These are phyloP conservation scores for Chaetomium olivaceum DNA, from an alignment of 2,329 filamentous ascomycete species.

Conservation along the genomic window DNA sequence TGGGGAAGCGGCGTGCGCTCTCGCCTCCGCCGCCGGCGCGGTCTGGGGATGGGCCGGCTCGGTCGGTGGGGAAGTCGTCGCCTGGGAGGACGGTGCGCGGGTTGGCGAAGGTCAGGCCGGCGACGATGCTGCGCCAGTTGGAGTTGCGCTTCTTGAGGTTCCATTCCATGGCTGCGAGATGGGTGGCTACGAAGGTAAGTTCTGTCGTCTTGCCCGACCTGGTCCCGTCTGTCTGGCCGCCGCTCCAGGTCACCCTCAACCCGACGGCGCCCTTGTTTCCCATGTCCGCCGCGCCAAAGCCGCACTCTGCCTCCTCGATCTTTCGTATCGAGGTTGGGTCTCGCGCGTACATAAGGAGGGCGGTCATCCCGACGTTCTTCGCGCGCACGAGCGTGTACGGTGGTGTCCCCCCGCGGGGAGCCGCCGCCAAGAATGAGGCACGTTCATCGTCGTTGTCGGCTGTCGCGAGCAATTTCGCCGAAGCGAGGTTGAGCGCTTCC, in stretches of 20 bases:
- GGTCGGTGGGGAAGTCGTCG: constrained; percentile 26
- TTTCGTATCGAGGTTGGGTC: constrained; percentile 60
- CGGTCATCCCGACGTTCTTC: constrained; percentile 85
- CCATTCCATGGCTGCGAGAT: constrained; percentile 86
- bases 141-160: constrained; percentile 73
- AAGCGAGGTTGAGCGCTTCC: constrained; percentile 70
- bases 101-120: constrained; percentile 73
- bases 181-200: constrained; percentile 83
- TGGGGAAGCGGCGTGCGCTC: neutral
- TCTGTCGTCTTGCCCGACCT: constrained; percentile 51
- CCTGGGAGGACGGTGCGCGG: constrained; percentile 44
- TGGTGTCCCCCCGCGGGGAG: constrained; percentile 25
- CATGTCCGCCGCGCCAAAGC: constrained; percentile 83
- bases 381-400: constrained; percentile 70
- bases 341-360: constrained; percentile 79
- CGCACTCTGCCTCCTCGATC: constrained; percentile 77
- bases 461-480: constrained; percentile 42
- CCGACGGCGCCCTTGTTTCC: constrained; percentile 95
- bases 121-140: constrained; percentile 85
- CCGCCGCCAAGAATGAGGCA: constrained; percentile 19
- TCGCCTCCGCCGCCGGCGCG: constrained; percentile 21
- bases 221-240: constrained; percentile 39
- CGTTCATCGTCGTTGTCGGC: constrained; percentile 28
- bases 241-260: constrained; percentile 64
- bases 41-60: constrained; percentile 19